phyloP scores from a whole-genome alignment of 2,329 filamentous ascomycete genomes.

The Fusarium beomiforme region DNA sequence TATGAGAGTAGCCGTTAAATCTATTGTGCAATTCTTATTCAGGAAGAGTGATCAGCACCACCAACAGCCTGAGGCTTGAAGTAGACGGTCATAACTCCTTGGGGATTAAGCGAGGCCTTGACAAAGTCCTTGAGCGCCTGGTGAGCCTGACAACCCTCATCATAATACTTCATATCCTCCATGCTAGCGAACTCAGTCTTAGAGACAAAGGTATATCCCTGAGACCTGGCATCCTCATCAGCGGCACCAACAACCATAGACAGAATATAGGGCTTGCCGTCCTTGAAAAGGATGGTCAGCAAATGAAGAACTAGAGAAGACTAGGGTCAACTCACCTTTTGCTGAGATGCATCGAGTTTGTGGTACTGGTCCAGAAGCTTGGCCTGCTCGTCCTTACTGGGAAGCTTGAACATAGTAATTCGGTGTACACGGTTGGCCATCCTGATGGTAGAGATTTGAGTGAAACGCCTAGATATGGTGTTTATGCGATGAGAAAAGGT shows the following conservation, averaged over 20 bases:
- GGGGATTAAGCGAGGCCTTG: constrained; percentile 44
- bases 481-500: background rate
- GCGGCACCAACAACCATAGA: constrained; percentile 63
- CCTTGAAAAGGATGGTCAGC: constrained; percentile 54
- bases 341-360: constrained; percentile 51
- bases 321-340: constrained; percentile 50
- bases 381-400: constrained; percentile 55
- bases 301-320: background rate
- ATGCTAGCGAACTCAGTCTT: constrained; percentile 71
- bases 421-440: constrained; percentile 59
- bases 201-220: constrained; percentile 73
- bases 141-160: constrained; percentile 61
- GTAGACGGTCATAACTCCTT: constrained; percentile 54
- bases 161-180: constrained; percentile 78
- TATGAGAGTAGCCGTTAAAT: background rate
- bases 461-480: constrained; percentile 2
- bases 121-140: constrained; percentile 52
- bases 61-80: constrained; percentile 50
- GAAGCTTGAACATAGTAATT: constrained; percentile 65
- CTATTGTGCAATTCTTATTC: background rate
- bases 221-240: constrained; percentile 66
- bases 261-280: constrained; percentile 76
- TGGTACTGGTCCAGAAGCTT: constrained; percentile 58
- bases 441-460: constrained; percentile 21
- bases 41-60: constrained; percentile 31